Evolutionary conservation across 768 basidiomycete genomes (phyloP).

Genomic region (Clitopilus passeckerianus): DNA sequence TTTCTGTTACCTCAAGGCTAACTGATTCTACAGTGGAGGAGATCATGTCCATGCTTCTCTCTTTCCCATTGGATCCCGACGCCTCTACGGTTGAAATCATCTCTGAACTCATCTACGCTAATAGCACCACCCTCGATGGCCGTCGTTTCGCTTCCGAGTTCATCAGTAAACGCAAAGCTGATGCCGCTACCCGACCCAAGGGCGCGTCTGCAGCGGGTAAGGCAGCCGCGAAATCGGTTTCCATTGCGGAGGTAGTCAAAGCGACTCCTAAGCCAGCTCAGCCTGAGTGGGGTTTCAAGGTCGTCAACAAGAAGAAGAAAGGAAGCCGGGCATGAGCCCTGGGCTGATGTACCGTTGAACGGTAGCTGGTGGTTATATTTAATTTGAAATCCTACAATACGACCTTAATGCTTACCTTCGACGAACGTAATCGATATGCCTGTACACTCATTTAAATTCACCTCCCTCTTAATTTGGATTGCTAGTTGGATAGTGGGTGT

Average conservation of each 20-base stretch:
- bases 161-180: slow-evolving; percentile 79
- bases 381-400: neutral
- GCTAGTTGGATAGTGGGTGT: neutral
- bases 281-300: slow-evolving; percentile 87
- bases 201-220: slow-evolving; percentile 25
- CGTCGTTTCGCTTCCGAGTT: slow-evolving; percentile 93
- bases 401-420: neutral
- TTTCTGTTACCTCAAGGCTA: neutral
- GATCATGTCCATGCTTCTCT: slow-evolving; percentile 90
- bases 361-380: neutral
- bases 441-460: neutral
- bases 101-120: slow-evolving; percentile 90
- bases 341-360: neutral
- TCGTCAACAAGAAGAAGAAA: slow-evolving; percentile 96
- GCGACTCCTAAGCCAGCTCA: slow-evolving; percentile 72
- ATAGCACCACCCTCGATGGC: slow-evolving; percentile 92
- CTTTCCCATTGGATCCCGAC: slow-evolving; percentile 90
- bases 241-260: slow-evolving; percentile 90
- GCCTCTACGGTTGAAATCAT: slow-evolving; percentile 85
- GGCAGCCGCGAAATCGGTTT: slow-evolving; percentile 50
- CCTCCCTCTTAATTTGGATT: neutral
- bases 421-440: neutral
- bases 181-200: slow-evolving; percentile 56
- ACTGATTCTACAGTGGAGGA: slow-evolving; percentile 66
- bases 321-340: slow-evolving; percentile 46